Percentiles rank a stretch among this genome's conserved stretches.
These are phyloP conservation scores for Tricholoma matsutake DNA, from an alignment of 768 basidiomycete species.

Conservation along the genomic window DNA sequence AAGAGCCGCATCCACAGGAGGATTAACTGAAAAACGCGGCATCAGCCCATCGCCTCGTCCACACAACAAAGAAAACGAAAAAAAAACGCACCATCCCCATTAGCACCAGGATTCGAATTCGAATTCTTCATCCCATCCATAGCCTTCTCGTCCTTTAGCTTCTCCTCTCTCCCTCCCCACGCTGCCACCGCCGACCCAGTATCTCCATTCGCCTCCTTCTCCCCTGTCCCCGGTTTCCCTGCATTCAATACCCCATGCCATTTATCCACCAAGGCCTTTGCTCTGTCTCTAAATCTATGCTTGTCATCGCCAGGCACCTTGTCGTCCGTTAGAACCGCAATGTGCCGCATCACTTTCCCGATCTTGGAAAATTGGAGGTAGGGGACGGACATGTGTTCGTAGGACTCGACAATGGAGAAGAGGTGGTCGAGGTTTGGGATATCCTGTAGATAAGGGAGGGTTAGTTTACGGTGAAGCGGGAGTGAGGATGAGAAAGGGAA, in stretches of 20 bases:
- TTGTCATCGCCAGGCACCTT: constrained; percentile 54
- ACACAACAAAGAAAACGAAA: neutral
- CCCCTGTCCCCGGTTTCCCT: constrained; percentile 11
- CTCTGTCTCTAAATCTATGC: constrained; percentile 60
- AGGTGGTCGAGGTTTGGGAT: constrained; percentile 64
- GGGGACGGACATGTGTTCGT: constrained; percentile 66
- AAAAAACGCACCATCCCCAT: neutral
- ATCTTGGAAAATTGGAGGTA: constrained; percentile 76
- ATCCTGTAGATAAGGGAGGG: constrained; percentile 43
- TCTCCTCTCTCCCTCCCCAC: neutral
- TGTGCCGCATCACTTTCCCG: constrained; percentile 79
- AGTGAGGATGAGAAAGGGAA: no score
- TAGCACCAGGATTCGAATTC: neutral
- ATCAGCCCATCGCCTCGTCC: neutral
- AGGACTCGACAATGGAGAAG: constrained; percentile 67
- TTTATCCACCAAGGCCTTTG: constrained; percentile 57
- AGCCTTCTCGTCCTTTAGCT: neutral
- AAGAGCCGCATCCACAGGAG: neutral
- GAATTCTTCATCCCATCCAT: neutral
- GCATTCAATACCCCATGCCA: constrained; percentile 49
- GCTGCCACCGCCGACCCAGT: neutral
- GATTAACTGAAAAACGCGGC: neutral
- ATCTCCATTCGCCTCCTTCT: constrained; percentile 10
- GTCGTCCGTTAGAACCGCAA: constrained; percentile 45
- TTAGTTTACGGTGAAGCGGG: neutral